Base-by-base conservation (phyloP, 169 alveolate species). In the Toxoplasma gondii region DNA sequence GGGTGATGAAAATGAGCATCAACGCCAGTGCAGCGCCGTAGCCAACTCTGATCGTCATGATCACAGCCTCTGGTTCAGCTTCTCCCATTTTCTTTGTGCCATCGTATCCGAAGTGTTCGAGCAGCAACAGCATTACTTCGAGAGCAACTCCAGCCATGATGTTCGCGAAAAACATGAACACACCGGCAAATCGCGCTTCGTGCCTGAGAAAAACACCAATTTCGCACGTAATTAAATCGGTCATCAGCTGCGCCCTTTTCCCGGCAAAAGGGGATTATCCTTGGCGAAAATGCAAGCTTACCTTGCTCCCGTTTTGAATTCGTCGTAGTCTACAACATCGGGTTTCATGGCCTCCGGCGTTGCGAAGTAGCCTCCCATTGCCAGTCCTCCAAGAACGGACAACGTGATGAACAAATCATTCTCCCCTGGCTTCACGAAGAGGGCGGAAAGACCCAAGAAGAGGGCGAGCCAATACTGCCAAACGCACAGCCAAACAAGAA, bases 331-430 rank as follows among this genome's bases (percentile, higher is more conserved):
- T 36, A 91, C 91, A 53, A 91, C 94, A 36, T 91, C 94, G n/a
- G 94, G 94, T 64, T 91, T 91, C 94, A 91, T 91, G 34, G 94
- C 94, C 39, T 81, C 94, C 9, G 94, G 91, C 34, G 94, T 81
- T 12, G 91, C 91, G 38, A 91, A 91, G 74, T 82, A 81, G 49
- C 94, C 94, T 27, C 94, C 94, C 88, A 82, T 82, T 27, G 82
- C 94, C 39, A 91, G 78, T 53, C 94, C 94, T 27, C 94, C 94
- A 4, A 91, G 31, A 19, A 91, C 88, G 43, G 94, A 81, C n/a
- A 91, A 74, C 12, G 82, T 41, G 74, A 91, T 78, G 41, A 91
- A 91, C 84, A 91, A 41, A 22, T 36, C 74, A 44, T 81, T 49
- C 27, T 82, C 91, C 17, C 94, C 94, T 9, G 88, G 81, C 34